phyloP scores from a whole-genome alignment of 2,329 filamentous ascomycete genomes.

The Hymenoscyphus scutula region DNA sequence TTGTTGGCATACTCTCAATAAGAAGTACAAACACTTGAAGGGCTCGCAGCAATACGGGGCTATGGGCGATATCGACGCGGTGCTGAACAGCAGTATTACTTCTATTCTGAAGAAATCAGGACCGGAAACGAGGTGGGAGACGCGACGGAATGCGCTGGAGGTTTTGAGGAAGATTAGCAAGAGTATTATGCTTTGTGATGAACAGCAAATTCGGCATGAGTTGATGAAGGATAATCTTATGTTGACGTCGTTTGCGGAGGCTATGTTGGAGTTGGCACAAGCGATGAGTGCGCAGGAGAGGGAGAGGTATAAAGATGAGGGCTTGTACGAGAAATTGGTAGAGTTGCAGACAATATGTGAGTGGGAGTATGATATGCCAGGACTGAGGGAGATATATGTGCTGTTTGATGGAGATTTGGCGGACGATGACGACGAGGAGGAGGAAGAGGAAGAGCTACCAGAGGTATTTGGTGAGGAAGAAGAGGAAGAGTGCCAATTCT shows the following conservation, averaged over 20 bases:
- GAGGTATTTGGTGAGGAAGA: not conserved
- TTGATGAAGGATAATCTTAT: conserved; percentile 21
- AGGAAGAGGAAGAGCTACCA: conserved; percentile 2
- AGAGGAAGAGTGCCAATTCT: not conserved
- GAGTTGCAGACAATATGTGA: conserved; percentile 20
- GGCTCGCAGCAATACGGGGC: conserved; percentile 13
- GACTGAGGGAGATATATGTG: conserved; percentile 13
- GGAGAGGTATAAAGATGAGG: conserved; percentile 21
- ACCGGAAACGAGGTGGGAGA: conserved; percentile 16
- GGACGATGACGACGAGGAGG: conserved; percentile 8
- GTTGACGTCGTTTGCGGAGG: conserved; percentile 17
- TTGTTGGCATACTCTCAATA: conserved; percentile 20
- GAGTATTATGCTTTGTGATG: conserved; percentile 20
- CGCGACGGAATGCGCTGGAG: conserved; percentile 20
- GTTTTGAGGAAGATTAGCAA: conserved; percentile 22
- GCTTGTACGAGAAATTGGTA: conserved; percentile 19
- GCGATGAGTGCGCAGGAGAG: conserved; percentile 17
- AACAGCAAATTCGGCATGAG: conserved; percentile 20
- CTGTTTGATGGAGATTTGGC: conserved; percentile 14
- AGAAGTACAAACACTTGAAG: conserved; percentile 13
- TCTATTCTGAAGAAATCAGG: conserved; percentile 13
- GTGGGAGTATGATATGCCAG: conserved; percentile 16
- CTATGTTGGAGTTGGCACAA: conserved; percentile 17
- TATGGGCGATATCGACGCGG: conserved; percentile 4
- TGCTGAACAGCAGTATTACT: conserved; percentile 3